Base-by-base conservation (phyloP, 306 rosid species). In the Pyrus pyrifolia region DNA sequence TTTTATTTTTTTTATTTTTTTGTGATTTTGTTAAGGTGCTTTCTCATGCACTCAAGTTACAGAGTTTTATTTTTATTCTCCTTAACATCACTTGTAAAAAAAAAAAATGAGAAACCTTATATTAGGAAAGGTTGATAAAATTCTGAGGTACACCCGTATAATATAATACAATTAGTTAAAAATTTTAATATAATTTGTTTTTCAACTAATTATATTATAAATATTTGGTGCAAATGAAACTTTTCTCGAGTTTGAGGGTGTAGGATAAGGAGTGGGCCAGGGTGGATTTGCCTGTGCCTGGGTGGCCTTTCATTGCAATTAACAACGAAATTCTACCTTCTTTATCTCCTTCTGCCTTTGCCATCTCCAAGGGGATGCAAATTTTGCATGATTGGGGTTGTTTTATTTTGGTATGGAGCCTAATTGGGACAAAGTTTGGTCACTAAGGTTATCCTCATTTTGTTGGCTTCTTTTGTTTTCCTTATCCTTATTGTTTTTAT, bases 271-370 rank as follows among this genome's bases (percentile, higher is more conserved):
- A 76, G 4, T 68, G 60, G 0, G 87, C 93, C 7, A 87, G 21
- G 2, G 93, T 89, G 87, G 83, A 82, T 63, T 91, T 87, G 0
- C 93, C 88, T 6, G 78, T 84, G 1, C 91, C 96, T 0, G 91
- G 93, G 42, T 91, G 96, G 0, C 96, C 92, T 80, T 91, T 91
- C 93, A 89, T 87, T 5, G 93, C 88, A 65, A 89, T 84, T 27
- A 91, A 79, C 81, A 85, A 21, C 35, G 46, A 44, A 19, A 38
- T 29, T 51, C 58, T 15, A 52, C 58, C 27, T 9, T 14, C 27
- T 19, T n/a, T 23, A 7, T n/a, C 40, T 6, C 40, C 62, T 29
- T 44, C 12, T 15, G 18, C 13, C 42, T 33, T 31, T 6, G 23
- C 68, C 68, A 40, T 73, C 13, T 63, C 42, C 33, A 60, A 25